phyloP scores from a whole-genome alignment of 441 rosid genomes.

The Adansonia gregorii region DNA sequence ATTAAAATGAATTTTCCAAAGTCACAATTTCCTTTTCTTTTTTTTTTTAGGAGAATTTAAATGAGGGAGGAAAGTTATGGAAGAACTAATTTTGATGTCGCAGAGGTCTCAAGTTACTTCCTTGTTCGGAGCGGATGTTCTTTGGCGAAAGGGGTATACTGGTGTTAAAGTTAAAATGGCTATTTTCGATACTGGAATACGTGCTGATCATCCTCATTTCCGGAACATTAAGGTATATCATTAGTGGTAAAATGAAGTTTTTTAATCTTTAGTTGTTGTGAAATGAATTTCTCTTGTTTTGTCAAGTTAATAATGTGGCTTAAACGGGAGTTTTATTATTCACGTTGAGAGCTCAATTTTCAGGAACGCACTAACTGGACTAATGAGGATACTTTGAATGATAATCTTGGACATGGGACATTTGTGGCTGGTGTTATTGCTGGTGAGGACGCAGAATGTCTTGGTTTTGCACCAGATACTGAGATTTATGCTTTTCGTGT shows the following conservation, averaged over 20 bases:
- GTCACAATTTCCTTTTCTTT: neutral
- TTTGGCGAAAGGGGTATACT: constrained; percentile 88
- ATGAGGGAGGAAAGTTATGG: neutral
- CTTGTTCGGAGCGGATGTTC: constrained; percentile 89
- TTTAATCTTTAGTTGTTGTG: neutral
- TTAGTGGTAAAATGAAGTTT: neutral
- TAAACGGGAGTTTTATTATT: constrained; percentile 33
- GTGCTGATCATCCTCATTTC: constrained; percentile 93
- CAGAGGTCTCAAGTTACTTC: constrained; percentile 95
- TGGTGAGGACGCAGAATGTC: constrained; percentile 85
- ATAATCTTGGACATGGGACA: constrained; percentile 99
- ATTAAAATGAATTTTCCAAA: constrained; percentile 20
- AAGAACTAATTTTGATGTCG: constrained; percentile 24
- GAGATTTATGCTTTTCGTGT: constrained; percentile 96
- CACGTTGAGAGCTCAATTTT: constrained; percentile 32
- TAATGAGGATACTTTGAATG: constrained; percentile 93
- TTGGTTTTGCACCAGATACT: constrained; percentile 96
- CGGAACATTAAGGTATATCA: constrained; percentile 82
- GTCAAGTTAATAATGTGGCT: neutral
- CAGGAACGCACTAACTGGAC: constrained; percentile 99
- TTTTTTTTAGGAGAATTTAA: neutral
- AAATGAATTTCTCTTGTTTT: constrained; percentile 4
- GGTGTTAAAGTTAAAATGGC: constrained; percentile 98
- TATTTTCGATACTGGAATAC: constrained; percentile 97
- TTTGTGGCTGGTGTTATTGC: constrained; percentile 99